These are phyloP conservation scores for Tolypocladium endophyticum DNA, from an alignment of 2,329 filamentous ascomycete genomes.

Conservation along the genomic window DNA sequence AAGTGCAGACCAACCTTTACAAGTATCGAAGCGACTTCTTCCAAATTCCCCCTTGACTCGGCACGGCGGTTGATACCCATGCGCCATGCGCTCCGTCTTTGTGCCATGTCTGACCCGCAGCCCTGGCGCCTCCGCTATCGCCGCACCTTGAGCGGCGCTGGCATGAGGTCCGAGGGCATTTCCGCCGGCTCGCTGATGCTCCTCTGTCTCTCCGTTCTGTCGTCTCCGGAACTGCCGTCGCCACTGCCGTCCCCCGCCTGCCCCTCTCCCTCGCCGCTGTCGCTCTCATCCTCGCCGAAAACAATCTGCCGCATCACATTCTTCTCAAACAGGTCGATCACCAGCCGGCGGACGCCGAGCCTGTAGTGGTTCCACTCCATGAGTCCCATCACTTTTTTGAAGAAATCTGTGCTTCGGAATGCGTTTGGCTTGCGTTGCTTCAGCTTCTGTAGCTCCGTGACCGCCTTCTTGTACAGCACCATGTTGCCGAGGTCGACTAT, in stretches of 20 bases:
- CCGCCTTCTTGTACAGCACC: slow-evolving; percentile 79
- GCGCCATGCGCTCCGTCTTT: neutral
- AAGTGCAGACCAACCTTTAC: neutral
- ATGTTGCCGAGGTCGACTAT: slow-evolving; percentile 88
- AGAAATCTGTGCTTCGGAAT: slow-evolving; percentile 68
- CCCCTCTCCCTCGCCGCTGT: slow-evolving; percentile 44
- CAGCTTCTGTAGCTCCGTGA: slow-evolving; percentile 70
- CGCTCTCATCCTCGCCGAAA: slow-evolving; percentile 57
- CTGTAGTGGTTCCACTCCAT: slow-evolving; percentile 86
- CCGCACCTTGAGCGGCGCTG: slow-evolving; percentile 21
- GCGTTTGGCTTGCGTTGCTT: slow-evolving; percentile 64
- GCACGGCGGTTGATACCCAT: neutral
- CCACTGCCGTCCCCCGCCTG: slow-evolving; percentile 53
- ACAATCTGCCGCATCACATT: slow-evolving; percentile 76
- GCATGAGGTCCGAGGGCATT: slow-evolving; percentile 20
- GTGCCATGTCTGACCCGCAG: neutral
- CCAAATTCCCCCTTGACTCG: neutral
- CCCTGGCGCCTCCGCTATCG: slow-evolving; percentile 2
- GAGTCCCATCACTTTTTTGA: slow-evolving; percentile 74
- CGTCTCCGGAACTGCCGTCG: slow-evolving; percentile 35
- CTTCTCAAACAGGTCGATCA: slow-evolving; percentile 91
- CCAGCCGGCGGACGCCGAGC: slow-evolving; percentile 75
- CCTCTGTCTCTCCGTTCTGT: slow-evolving; percentile 47
- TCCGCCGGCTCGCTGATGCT: slow-evolving; percentile 36
- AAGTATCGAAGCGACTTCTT: neutral